Evolutionary conservation across 2,329 filamentous ascomycete species (phyloP).

Genomic region (Fonsecaea pedrosoi): DNA sequence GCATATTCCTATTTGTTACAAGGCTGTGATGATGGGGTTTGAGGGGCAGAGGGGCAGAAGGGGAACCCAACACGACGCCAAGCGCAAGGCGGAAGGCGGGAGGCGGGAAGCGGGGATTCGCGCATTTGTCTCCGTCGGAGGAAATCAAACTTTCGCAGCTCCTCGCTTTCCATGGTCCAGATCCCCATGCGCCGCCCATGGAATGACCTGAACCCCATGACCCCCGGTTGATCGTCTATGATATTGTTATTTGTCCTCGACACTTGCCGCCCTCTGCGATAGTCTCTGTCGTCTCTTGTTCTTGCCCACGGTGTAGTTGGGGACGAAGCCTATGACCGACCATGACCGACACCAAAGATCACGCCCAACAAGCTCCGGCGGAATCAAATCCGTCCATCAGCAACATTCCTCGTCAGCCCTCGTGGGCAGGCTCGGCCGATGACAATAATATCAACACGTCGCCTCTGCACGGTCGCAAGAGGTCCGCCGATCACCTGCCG

Average conservation of each 20-base stretch:
- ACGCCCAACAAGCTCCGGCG: slow-evolving; percentile 14
- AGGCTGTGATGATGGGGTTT: not conserved
- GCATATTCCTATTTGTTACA: not conserved
- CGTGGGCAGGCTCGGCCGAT: slow-evolving; percentile 30
- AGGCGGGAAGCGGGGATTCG: slow-evolving; percentile 1
- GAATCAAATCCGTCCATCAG: slow-evolving; percentile 26
- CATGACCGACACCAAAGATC: slow-evolving; percentile 25
- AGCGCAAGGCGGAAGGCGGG: not conserved
- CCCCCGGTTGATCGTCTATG: not conserved
- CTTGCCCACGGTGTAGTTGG: too few relatives aligned
- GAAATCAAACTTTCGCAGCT: not conserved
- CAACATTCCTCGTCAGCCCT: slow-evolving; percentile 25
- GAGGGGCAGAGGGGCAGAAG: not conserved
- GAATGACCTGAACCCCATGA: not conserved
- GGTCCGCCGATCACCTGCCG: slow-evolving; percentile 36
- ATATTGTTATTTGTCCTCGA: not conserved
- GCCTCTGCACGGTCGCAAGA: slow-evolving; percentile 30
- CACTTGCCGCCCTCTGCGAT: not conserved
- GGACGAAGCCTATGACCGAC: not conserved
- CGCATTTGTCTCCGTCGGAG: slow-evolving; percentile 7
- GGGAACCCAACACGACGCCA: not conserved
- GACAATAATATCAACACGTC: slow-evolving; percentile 16
- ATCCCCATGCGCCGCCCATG: not conserved
- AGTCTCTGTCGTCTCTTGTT: too few relatives aligned
- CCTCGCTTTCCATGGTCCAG: not conserved